Base-by-base conservation (phyloP, 2,329 filamentous ascomycete species). In the Sclerotinia borealis region DNA sequence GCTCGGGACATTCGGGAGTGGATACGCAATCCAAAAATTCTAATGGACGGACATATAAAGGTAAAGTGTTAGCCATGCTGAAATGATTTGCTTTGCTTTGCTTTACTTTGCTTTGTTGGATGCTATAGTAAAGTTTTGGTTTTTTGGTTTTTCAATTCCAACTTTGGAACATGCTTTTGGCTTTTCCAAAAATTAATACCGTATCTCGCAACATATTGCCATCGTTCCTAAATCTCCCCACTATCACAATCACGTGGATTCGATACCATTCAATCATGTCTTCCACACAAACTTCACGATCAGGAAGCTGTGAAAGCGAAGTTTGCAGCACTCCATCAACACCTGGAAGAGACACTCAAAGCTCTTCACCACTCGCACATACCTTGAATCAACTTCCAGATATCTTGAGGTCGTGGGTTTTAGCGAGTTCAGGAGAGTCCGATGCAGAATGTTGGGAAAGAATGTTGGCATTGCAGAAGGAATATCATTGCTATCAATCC, bases 401-500 rank as follows among this genome's bases (percentile, higher is more conserved):
- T 50, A 37, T 45, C 25, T 65, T 54, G 48, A 63, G 34, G 51
- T 66, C 37, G 17, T 48, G 49, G 29, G 37, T 47, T 47, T 39
- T 61, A 61, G 65, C 61, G 9, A 62, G 50, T 13, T 39, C 50
- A 15, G 47, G 58, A 31, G 65, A 66, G 45, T 66, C 64, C 9
- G 71, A 74, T 52, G 63, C 59, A 3, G 66, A 73, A 61, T 68
- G 68, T 31, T 74, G 72, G 72, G 59, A 64, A 34, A 68, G 67
- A 34, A 74, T 74, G 72, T 56, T 74, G 19, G 52, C 50, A 27
- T 50, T 74, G 55, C 72, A 74, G 66, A 67, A 68, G 41, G 66
- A 70, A 63, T 74, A 69, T 55, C 70, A 71, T 59, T 74, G 72
- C 41, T 74, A 73, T 56, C 72, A 73, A 49, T 70, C 68, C n/a